Conservation (phyloP, 352 stramenopile genomes). For the Phytopythium helicoides region DNA sequence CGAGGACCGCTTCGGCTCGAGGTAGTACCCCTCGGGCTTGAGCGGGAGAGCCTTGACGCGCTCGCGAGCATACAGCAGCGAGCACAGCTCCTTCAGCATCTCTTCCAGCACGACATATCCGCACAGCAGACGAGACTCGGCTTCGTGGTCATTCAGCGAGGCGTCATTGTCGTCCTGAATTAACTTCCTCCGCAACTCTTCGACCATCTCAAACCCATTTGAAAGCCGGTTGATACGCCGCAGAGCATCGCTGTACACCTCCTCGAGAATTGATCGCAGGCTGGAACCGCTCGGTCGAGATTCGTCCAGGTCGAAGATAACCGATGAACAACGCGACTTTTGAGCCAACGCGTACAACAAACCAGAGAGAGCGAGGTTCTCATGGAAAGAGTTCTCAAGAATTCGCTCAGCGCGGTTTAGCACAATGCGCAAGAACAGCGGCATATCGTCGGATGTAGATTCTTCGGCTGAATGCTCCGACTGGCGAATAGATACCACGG, state of each 20-base stretch:
- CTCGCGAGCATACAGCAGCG: slow-evolving; percentile 73
- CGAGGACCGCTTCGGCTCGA: slow-evolving; percentile 54
- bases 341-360: slow-evolving; percentile 71
- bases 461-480: slow-evolving; percentile 9
- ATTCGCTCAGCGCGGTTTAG: slow-evolving; percentile 72
- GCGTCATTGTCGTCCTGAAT: slow-evolving; percentile 68
- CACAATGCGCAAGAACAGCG: slow-evolving; percentile 73
- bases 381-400: slow-evolving; percentile 80
- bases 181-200: slow-evolving; percentile 61
- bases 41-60: slow-evolving; percentile 69
- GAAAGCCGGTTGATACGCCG: slow-evolving; percentile 58
- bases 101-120: slow-evolving; percentile 83
- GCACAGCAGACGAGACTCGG: slow-evolving; percentile 61
- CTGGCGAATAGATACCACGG: neutral
- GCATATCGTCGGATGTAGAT: slow-evolving; percentile 13
- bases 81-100: slow-evolving; percentile 84
- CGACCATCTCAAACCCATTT: slow-evolving; percentile 38
- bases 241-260: slow-evolving; percentile 67
- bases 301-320: slow-evolving; percentile 62
- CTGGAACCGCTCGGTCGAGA: slow-evolving; percentile 33
- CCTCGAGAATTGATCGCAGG: slow-evolving; percentile 77
- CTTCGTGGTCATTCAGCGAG: slow-evolving; percentile 57
- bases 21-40: slow-evolving; percentile 82
- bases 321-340: slow-evolving; percentile 41
- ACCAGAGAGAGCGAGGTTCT: slow-evolving; percentile 80